Base-by-base conservation (phyloP, 257 asterid species). In the Mentha longifolia region DNA sequence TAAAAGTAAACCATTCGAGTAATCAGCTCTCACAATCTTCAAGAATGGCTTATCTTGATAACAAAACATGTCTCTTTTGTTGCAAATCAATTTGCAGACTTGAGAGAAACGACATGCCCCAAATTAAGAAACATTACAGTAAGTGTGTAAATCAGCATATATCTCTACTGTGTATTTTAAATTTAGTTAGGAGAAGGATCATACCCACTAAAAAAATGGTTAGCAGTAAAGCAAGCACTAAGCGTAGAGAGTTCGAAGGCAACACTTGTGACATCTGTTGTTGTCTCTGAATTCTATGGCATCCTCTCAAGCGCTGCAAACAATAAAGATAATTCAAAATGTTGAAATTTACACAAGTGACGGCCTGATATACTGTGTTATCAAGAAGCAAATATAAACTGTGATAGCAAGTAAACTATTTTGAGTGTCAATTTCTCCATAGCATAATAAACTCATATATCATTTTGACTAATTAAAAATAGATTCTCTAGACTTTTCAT, bases 141-240 rank as follows among this genome's bases (percentile, higher is more conserved):
- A 50, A 16, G 50, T 47, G 50, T 47, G 65, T 30, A 6, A 37
- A n/a, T 17, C 68, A 63, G 47, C 25, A 73, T 13, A 33, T 14
- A 35, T 41, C 49, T 47, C 17, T 39, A 51, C 43, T 10, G 31
- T 30, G 20, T 30, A 39, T 33, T 6, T 42, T 47, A 37, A 37
- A n/a, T 57, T 19, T 43, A 57, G 67, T 46, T 28, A 57, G 16
- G 14, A 63, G 20, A 13, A 50, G 43, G 72, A 77, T 45, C 86
- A 61, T 84, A 88, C 96, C 96, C n/a, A 91, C 82, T 80, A 88
- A 77, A 79, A 91, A 84, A 63, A 91, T 60, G 70, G 90, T 85
- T 42, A 91, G 74, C 89, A 84, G 74, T 76, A 88, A 57, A 80
- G 77, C 84, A 67, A 90, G 92, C 31, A 78, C 25, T 22, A 80